Evolutionary conservation across 2,329 filamentous ascomycete species (phyloP).

Genomic region (Phialophora macrospora): DNA sequence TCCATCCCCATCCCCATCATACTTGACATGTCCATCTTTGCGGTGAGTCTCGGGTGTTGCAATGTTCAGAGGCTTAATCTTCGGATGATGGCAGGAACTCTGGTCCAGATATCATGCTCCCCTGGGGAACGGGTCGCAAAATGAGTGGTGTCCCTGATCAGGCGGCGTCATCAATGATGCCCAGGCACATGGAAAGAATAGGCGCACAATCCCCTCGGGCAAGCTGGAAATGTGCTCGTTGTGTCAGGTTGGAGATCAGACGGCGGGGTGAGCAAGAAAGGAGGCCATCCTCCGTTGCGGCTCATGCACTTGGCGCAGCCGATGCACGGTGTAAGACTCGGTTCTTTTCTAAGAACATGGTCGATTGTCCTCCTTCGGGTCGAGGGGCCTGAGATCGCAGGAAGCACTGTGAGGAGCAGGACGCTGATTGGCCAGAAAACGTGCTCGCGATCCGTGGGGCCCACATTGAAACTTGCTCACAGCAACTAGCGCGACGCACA

Average conservation of each 20-base stretch:
- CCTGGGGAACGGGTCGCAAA: background rate
- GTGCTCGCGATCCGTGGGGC: conserved; percentile 13
- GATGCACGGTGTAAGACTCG: background rate
- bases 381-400: conserved; percentile 2
- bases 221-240: conserved; percentile 14
- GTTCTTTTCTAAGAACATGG: background rate
- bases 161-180: background rate
- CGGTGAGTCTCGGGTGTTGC: background rate
- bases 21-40: conserved; percentile 32
- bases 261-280: conserved; percentile 14
- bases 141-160: background rate
- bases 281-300: conserved; percentile 11
- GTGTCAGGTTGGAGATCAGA: background rate
- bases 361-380: background rate
- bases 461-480: conserved; percentile 31
- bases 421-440: conserved; percentile 21
- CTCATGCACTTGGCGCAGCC: background rate
- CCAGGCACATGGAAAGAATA: background rate
- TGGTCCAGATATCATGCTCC: conserved; percentile 12
- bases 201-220: background rate
- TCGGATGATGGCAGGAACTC: background rate
- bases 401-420: background rate
- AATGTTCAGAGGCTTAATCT: background rate
- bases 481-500: conserved; percentile 14
- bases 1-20: conserved; percentile 38